Evolutionary conservation across 2,329 filamentous ascomycete species (phyloP), one percentile per base, ranked within the genome.

Genomic region (Penicillium sp.): DNA sequence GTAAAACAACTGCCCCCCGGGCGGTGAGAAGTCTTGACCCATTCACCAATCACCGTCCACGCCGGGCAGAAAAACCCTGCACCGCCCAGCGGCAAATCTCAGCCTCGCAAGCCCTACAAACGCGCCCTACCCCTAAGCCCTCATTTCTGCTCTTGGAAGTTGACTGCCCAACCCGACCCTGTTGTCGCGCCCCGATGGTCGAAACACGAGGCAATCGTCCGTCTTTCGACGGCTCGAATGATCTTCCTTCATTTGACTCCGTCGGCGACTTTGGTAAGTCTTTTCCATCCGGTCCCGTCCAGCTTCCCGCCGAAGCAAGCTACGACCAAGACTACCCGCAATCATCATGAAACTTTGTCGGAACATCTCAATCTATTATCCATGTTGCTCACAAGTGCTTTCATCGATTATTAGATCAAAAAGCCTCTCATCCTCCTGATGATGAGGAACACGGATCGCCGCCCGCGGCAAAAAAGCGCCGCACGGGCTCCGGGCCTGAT

Each of bases 121-220:
- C 65, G 69, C 71, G 73, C 73, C 73, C 73, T 75, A 74, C 62
- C 72, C 72, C 72, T 75, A 75, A 75, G 70, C 73, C 73, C 73
- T 75, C 66, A 75, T 75, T 75, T 73, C 72, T 75, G 62, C 69
- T 75, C 71, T 68, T 65, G 73, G 72, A 73, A 71, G 65, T 64
- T 64, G 56, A 62, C 53, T 61, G 53, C 54, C 53, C 51, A 55
- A 60, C 57, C 53, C 56, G 54, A 56, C 50, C 53, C 55, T 48
- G 55, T 56, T 50, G 50, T 58, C 54, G 54, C 55, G 45, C 51
- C 61, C 58, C 61, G 49, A 73, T 73, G 70, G 65, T 66, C 55
- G 65, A 69, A 57, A 62, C 67, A 39, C 60, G 51, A 55, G 68
- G 57, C 42, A 53, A 58, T 54, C 57, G 48, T 41, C 53, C 66